These are phyloP conservation scores for Sporobolomyces pararoseus DNA, from an alignment of 768 basidiomycete genomes.

Conservation along the genomic window DNA sequence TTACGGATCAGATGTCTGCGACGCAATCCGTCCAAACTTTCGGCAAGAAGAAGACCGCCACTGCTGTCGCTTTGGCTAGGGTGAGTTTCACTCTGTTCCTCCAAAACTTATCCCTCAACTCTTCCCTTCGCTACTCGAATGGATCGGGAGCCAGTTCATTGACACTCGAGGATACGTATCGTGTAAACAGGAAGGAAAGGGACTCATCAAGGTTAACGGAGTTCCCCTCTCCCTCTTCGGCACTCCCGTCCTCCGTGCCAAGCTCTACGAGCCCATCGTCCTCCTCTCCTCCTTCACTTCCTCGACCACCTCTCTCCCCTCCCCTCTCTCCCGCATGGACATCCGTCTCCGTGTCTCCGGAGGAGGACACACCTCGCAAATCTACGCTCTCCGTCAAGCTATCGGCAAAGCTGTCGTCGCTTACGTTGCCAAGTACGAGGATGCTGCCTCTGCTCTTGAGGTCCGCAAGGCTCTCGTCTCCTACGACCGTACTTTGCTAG, in stretches of 20 bases:
- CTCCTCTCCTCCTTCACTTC: constrained; percentile 56
- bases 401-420: constrained; percentile 97
- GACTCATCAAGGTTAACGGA: constrained; percentile 93
- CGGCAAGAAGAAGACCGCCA: constrained; percentile 99
- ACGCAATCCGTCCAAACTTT: constrained; percentile 76
- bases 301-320: constrained; percentile 59
- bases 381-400: constrained; percentile 98
- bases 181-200: constrained; percentile 60
- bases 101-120: background rate
- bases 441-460: constrained; percentile 94
- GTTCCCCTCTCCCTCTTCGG: constrained; percentile 92
- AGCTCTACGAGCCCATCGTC: constrained; percentile 87
- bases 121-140: no score
- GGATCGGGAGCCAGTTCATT: no score
- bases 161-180: no score
- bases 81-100: constrained; percentile 52
- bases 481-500: constrained; percentile 85
- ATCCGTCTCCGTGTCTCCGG: constrained; percentile 97
- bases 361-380: constrained; percentile 97
- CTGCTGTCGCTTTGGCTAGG: constrained; percentile 93
- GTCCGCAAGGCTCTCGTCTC: constrained; percentile 96
- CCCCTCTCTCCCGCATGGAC: constrained; percentile 79
- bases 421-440: constrained; percentile 97
- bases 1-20: constrained; percentile 44
- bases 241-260: constrained; percentile 92